These are phyloP conservation scores for Lactarius evosmus DNA, from an alignment of 768 basidiomycete species.

Conservation along the genomic window DNA sequence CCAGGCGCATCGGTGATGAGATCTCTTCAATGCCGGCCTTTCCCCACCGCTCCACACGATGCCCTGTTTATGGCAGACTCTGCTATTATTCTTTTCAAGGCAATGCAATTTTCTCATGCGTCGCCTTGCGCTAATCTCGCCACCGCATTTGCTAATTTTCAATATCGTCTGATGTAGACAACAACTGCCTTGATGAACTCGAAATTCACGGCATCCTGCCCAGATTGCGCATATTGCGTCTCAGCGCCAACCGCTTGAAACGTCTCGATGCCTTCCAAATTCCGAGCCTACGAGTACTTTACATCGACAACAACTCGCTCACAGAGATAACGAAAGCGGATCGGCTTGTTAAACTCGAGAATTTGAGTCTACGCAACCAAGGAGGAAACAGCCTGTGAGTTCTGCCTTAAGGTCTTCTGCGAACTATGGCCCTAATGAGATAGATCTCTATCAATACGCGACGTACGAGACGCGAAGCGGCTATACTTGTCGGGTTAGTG, in stretches of 20 bases:
- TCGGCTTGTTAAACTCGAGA: constrained; percentile 72
- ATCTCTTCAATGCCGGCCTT: constrained; percentile 21
- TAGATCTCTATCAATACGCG: constrained; percentile 49
- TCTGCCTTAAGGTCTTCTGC: constrained; percentile 30
- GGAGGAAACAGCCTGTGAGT: constrained; percentile 72
- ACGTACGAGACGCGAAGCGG: constrained; percentile 89
- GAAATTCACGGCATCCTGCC: constrained; percentile 54
- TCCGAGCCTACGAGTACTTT: constrained; percentile 80
- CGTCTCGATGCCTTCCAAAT: constrained; percentile 58
- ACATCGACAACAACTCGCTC: constrained; percentile 82
- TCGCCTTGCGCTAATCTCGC: constrained; percentile 9
- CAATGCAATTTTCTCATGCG: constrained; percentile 10
- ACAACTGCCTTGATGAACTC: constrained; percentile 62
- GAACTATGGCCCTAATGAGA: constrained; percentile 28
- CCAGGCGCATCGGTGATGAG: constrained; percentile 22
- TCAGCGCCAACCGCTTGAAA: constrained; percentile 77
- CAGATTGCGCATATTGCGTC: constrained; percentile 76
- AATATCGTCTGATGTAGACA: constrained; percentile 46
- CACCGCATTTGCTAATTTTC: constrained; percentile 23
- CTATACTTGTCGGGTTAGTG: constrained; percentile 89
- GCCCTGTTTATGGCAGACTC: constrained; percentile 24
- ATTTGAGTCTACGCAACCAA: constrained; percentile 90
- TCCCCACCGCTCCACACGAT: constrained; percentile 17
- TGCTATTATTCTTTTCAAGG: constrained; percentile 11
- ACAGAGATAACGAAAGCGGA: constrained; percentile 50